Percentiles rank a stretch among this genome's conserved stretches.
Evolutionary conservation across 768 basidiomycete genomes (phyloP).

Genomic region (Lactarius hengduanensis): DNA sequence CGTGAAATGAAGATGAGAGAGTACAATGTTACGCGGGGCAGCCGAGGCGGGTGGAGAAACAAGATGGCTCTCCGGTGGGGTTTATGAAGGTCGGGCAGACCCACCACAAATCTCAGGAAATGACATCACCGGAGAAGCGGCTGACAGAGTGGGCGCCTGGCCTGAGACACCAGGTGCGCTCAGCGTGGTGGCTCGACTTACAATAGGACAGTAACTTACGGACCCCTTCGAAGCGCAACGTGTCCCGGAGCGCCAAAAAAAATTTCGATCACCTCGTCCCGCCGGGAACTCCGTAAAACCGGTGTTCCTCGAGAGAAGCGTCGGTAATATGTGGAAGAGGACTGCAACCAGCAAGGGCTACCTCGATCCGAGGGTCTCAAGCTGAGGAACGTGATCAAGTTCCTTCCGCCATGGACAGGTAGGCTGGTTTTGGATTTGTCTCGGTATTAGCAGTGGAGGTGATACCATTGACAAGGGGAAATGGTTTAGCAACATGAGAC

Average conservation of each 20-base stretch:
- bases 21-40: not conserved
- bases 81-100: slow-evolving; percentile 8
- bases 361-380: not conserved
- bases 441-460: not conserved
- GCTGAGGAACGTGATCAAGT: not conserved
- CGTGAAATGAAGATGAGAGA: not conserved
- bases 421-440: not conserved
- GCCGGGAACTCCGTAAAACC: slow-evolving; percentile 1
- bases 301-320: not conserved
- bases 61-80: not conserved
- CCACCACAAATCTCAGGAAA: not conserved
- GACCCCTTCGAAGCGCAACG: not conserved
- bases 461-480: not conserved
- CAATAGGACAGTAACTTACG: not conserved
- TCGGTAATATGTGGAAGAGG: not conserved
- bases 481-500: not conserved
- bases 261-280: not conserved
- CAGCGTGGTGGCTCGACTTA: not conserved
- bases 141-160: not conserved
- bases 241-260: not conserved
- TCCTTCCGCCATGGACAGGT: not conserved
- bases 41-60: not conserved
- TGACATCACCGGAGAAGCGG: slow-evolving; percentile 12
- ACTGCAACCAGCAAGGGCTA: not conserved
- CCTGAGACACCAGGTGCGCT: not conserved